Evolutionary conservation across 768 basidiomycete species (phyloP).

Genomic region (Lentinula sp.): DNA sequence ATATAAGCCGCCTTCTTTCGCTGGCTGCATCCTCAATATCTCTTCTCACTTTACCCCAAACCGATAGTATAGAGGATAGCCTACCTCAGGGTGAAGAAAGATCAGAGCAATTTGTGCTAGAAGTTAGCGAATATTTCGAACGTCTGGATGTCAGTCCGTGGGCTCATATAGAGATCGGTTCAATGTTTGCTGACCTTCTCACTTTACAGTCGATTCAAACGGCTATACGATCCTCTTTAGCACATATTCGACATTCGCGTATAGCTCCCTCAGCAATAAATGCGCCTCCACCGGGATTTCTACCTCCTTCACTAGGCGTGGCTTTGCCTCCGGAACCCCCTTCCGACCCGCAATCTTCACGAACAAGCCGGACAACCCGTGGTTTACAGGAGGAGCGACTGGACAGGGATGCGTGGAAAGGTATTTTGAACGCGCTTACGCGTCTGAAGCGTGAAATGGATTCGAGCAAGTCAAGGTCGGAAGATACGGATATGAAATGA

Average conservation of each 20-base stretch:
- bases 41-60: constrained; percentile 77
- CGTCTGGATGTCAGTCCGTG: constrained; percentile 60
- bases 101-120: constrained; percentile 79
- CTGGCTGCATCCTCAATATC: constrained; percentile 76
- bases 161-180: constrained; percentile 11
- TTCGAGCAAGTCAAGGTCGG: neutral
- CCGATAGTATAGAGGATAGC: constrained; percentile 59
- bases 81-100: constrained; percentile 79
- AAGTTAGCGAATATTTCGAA: constrained; percentile 83
- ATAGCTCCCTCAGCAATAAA: constrained; percentile 87
- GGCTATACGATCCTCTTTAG: constrained; percentile 70
- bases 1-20: constrained; percentile 69
- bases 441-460: constrained; percentile 47
- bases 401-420: constrained; percentile 74
- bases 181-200: constrained; percentile 5
- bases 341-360: neutral
- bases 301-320: constrained; percentile 76
- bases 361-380: constrained; percentile 31
- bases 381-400: constrained; percentile 76
- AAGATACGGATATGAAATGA: neutral
- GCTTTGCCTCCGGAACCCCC: constrained; percentile 47
- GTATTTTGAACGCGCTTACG: constrained; percentile 61
- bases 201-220: constrained; percentile 61
- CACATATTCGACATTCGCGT: constrained; percentile 75
- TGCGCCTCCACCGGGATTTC: constrained; percentile 64